Evolutionary conservation across 345 rosid species (phyloP).

Genomic region (Dovyalis caffra): DNA sequence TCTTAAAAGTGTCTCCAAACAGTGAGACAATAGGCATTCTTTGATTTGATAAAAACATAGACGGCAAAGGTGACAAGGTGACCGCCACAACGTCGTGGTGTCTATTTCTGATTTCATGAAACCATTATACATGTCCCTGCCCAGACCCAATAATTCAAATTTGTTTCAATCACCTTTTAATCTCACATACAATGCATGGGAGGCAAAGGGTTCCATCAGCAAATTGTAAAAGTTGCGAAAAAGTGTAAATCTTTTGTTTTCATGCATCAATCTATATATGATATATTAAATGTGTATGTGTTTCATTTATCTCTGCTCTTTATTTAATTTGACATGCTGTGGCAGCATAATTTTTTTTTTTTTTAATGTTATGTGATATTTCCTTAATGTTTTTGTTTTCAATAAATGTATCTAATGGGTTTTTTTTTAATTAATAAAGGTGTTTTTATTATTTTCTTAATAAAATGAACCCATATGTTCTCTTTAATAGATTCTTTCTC

Average conservation of each 20-base stretch:
- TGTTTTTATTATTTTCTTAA: too few relatives aligned
- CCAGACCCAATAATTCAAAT: conserved; percentile 29
- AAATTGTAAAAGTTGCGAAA: background rate
- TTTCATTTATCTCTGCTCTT: too few relatives aligned
- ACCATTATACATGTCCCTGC: conserved; percentile 17
- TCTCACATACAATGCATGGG: conserved; percentile 27
- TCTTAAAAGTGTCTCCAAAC: conserved; percentile 17
- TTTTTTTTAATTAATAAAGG: too few relatives aligned
- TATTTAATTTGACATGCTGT: too few relatives aligned
- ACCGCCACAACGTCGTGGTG: conserved; percentile 26
- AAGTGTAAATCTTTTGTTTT: background rate
- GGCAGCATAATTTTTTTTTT: too few relatives aligned
- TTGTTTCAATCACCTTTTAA: conserved; percentile 1
- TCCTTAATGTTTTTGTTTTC: too few relatives aligned
- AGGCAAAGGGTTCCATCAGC: conserved; percentile 14
- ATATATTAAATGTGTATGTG: too few relatives aligned
- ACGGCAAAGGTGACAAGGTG: conserved; percentile 25
- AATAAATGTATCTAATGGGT: too few relatives aligned
- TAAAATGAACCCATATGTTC: too few relatives aligned
- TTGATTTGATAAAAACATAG: conserved; percentile 19
- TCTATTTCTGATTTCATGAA: conserved; percentile 25
- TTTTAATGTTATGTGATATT: too few relatives aligned
- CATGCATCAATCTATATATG: conserved; percentile 38
- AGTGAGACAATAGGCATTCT: conserved; percentile 9
- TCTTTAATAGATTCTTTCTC: too few relatives aligned